Evolutionary conservation across 2,329 filamentous ascomycete species (phyloP), one percentile per base, ranked within the genome.

Genomic region (Rutstroemia sp.): DNA sequence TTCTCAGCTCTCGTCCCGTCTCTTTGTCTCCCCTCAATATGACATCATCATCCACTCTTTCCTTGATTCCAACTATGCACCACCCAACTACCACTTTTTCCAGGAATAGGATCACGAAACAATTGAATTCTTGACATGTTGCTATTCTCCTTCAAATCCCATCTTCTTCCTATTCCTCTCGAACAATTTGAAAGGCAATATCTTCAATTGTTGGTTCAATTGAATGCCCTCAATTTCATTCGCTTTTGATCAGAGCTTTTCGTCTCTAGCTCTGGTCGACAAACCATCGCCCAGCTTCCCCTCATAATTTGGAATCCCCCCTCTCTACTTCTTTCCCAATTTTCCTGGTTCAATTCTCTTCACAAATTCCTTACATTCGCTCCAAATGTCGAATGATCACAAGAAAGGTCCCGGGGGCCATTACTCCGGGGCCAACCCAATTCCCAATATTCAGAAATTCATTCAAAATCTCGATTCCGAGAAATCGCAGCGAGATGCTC

Each of bases 391-490:
- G 8, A 59, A 39, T 42, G 53, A 52, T 10, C 42, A 49, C n/a
- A 59, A 58, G 19, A 59, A 58, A 52, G 48, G 21, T 19, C 58
- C 58, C 19, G 58, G 58, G 4, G 55, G 37, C 18, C 58, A 58
- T 49, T 65, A 65, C 27, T 65, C 62, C 3, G 61, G 60, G 27
- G 23, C 58, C 18, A 65, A 65, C 47, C 62, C 63, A 8, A 57
- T 61, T 38, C 63, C 63, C 14, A 65, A 64, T 25, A 60, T 65
- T 4, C 60, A 65, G 55, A 52, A 16, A 27, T 61, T 65, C 27
- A 79, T 96, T 63, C 80, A 88, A 53, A 81, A 81, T 61, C 78
- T 96, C 38, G 92, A 96, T 71, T 76, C 73, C 53, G 85, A 95
- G 63, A 96, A 96, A 75, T 83, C 80, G 65, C 75, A 86, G 8